Conservation (phyloP, 2,329 filamentous ascomycete genomes). For the Onygenales sp. region DNA sequence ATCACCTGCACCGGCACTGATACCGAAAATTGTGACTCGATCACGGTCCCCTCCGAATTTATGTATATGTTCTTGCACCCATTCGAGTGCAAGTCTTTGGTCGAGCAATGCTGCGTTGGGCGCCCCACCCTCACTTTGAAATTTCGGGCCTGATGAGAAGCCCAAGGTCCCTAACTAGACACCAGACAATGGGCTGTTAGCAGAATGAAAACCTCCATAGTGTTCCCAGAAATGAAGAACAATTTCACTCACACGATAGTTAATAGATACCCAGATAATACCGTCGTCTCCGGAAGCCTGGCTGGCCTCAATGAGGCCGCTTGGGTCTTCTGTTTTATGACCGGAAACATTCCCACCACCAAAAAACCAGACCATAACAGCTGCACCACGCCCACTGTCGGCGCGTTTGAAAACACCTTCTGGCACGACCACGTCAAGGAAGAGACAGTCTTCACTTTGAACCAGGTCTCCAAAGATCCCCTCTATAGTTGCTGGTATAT, state of each 20-base stretch:
- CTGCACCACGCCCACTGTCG: slow-evolving; percentile 9
- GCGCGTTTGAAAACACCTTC: slow-evolving; percentile 8
- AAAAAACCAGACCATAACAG: slow-evolving; percentile 23
- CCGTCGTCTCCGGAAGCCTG: slow-evolving; percentile 13
- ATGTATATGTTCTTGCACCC: slow-evolving; percentile 41
- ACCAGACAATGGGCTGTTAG: slow-evolving; percentile 1
- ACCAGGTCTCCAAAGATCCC: slow-evolving; percentile 29
- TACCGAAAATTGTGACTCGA: slow-evolving; percentile 35
- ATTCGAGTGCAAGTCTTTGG: slow-evolving; percentile 41
- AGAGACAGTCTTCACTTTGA: slow-evolving; percentile 18
- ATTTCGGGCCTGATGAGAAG: slow-evolving; percentile 33
- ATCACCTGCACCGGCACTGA: neutral
- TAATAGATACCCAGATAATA: slow-evolving; percentile 21
- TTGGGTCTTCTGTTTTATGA: slow-evolving; percentile 16
- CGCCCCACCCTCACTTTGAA: slow-evolving; percentile 26
- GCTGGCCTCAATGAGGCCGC: slow-evolving; percentile 16
- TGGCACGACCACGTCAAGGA: slow-evolving; percentile 18
- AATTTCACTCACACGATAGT: slow-evolving; percentile 21
- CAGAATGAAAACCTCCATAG: neutral
- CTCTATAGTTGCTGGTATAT: too few species aligned
- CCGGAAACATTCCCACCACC: slow-evolving; percentile 17
- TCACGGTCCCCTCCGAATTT: slow-evolving; percentile 42
- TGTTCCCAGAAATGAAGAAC: too few species aligned
- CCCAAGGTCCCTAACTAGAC: slow-evolving; percentile 32
- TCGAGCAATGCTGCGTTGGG: slow-evolving; percentile 39